Percentiles rank a stretch among this genome's conserved stretches.
These are phyloP conservation scores for Tylopilus felleus DNA, from an alignment of 768 basidiomycete genomes.

Conservation along the genomic window DNA sequence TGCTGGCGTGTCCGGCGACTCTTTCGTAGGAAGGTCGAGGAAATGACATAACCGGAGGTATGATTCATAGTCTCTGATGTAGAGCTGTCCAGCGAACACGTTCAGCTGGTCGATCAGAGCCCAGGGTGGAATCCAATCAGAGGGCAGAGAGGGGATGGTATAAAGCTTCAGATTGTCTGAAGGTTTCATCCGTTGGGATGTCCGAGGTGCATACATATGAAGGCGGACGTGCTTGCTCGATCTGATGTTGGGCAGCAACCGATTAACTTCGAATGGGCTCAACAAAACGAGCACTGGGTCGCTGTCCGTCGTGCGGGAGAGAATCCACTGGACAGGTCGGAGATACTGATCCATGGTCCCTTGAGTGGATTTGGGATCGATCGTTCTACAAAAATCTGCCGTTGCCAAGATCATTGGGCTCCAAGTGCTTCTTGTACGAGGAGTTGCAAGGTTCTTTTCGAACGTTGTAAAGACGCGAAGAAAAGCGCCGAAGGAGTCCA, in stretches of 20 bases:
- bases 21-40: not conserved
- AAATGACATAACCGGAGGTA: not conserved
- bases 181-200: too few relatives aligned
- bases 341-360: not conserved
- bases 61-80: too few relatives aligned
- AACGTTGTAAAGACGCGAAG: not conserved
- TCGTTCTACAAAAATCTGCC: not conserved
- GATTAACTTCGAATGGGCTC: too few relatives aligned
- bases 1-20: not conserved
- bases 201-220: too few relatives aligned
- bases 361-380: not conserved
- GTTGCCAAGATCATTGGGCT: not conserved
- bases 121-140: too few relatives aligned
- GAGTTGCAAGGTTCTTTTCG: not conserved
- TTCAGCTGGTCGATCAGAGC: too few relatives aligned
- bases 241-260: too few relatives aligned
- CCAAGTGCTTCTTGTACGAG: not conserved
- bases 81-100: too few relatives aligned
- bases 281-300: not conserved
- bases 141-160: not conserved
- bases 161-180: not conserved
- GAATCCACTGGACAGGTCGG: not conserved
- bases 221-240: too few relatives aligned
- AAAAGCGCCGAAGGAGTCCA: not conserved
- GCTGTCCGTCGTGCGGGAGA: not conserved